Percentiles rank a stretch among this genome's conserved stretches.
Evolutionary conservation across 108 stramenopile species (phyloP).

Genomic region (Skeletonema tropicum): DNA sequence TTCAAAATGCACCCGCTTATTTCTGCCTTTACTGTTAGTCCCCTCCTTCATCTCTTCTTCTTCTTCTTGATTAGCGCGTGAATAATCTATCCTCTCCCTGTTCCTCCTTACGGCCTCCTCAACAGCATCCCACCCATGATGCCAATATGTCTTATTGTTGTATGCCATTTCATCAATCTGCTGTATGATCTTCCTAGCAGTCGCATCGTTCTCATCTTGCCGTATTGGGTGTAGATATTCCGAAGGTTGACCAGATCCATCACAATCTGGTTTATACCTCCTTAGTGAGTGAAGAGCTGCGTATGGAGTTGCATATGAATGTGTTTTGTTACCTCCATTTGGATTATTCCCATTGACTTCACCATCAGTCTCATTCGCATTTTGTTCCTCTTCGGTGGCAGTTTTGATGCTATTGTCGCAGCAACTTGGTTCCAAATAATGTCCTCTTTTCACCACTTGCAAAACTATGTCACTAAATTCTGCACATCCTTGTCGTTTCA

Average conservation of each 20-base stretch:
- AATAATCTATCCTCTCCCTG: conserved; percentile 19
- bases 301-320: conserved; percentile 13
- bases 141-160: conserved; percentile 11
- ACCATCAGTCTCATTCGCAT: neutral
- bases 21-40: neutral
- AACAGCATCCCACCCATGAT: conserved; percentile 47
- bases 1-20: neutral
- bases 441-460: conserved; percentile 8
- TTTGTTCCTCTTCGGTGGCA: neutral
- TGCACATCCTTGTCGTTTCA: conserved; percentile 18
- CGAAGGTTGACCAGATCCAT: conserved; percentile 31
- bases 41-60: neutral
- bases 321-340: neutral
- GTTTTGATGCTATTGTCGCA: neutral
- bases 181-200: conserved; percentile 33
- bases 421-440: conserved; percentile 20
- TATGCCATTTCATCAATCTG: conserved; percentile 30
- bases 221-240: neutral
- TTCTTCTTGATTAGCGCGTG: neutral
- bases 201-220: conserved; percentile 7
- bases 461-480: conserved; percentile 18
- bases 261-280: conserved; percentile 35
- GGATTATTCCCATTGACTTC: neutral
- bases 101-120: conserved; percentile 36
- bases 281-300: conserved; percentile 24